These are phyloP conservation scores for Naganishia sp. DNA, from an alignment of 1,284 basidiomycete genomes.

Conservation along the genomic window DNA sequence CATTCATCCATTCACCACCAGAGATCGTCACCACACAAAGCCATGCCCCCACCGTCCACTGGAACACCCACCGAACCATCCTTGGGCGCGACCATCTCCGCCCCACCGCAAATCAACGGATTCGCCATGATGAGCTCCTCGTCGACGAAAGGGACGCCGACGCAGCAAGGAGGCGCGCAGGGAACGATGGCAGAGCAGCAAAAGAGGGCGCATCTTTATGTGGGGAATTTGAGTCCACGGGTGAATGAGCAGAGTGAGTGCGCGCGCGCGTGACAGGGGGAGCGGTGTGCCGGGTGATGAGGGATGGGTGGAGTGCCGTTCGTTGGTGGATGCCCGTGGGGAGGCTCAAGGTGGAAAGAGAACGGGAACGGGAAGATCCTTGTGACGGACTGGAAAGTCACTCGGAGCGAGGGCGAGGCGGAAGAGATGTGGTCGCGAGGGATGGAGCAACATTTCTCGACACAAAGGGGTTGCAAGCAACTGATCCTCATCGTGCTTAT, in stretches of 20 bases:
- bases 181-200: slow-evolving; percentile 28
- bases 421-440: too few species aligned
- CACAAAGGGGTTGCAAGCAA: too few species aligned
- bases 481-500: too few species aligned
- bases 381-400: too few species aligned
- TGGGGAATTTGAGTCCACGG: slow-evolving; percentile 91
- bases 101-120: slow-evolving; percentile 4
- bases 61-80: not conserved
- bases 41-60: slow-evolving; percentile 10
- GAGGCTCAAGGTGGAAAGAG: too few species aligned
- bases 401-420: too few species aligned
- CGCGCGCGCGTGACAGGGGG: not conserved
- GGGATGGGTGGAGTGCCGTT: not conserved
- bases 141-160: slow-evolving; percentile 1
- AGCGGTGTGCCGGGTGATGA: not conserved
- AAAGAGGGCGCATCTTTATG: slow-evolving; percentile 80
- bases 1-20: slow-evolving; percentile 3
- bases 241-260: slow-evolving; percentile 60
- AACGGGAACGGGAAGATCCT: too few species aligned
- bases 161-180: not conserved
- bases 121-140: not conserved
- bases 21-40: slow-evolving; percentile 7
- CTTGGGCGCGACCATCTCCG: slow-evolving; percentile 8
- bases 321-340: too few species aligned
- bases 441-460: too few species aligned